Evolutionary conservation across 2,329 filamentous ascomycete species (phyloP), one percentile per base, ranked within the genome.

Genomic region (Aspergillus awamori): DNA sequence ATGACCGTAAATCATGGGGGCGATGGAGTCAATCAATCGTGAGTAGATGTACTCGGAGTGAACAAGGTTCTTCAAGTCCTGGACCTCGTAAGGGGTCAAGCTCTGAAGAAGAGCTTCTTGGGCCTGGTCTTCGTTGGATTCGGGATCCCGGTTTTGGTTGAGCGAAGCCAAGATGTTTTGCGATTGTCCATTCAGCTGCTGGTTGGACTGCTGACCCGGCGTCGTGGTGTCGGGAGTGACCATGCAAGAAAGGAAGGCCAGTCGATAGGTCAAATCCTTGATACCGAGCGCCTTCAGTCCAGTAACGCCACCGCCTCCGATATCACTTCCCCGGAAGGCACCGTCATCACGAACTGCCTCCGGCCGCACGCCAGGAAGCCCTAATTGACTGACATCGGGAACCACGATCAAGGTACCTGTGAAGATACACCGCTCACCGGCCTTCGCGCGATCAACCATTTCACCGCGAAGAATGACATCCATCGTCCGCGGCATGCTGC

Each of bases 211-310:
- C 65, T 92, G 89, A 39, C 93, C 93, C 4, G 90, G 87, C 0
- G 90, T 91, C 0, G 90, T 89, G 11, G 89, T 90, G 73, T 98
- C 95, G 0, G 94, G 92, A 5, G 90, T 93, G 15, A 97, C 90
- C 92, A 98, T 98, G 77, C 93, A 97, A 39, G 93, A 91, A 49
- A 99, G 84, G 82, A 99, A 98, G n/a, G 95, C 94, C 75, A 99
- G 85, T 39, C 93, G 89, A 77, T 98, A 98, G 0, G 95, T 98
- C 59, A 99, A 81, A 77, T 99, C 95, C 65, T 95, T 89, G 11
- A 97, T 95, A 82, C 95, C 95, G 7, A 99, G 86, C 2, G 93
- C 87, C 76, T 97, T 97, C 36, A 99, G 84, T 53, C 95, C 95
- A 54, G 87, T 89, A 22, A 99, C 88, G 70, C 95, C 95, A 62